phyloP scores from a whole-genome alignment of 805 yeast species.

The Yamadazyma sp. region DNA sequence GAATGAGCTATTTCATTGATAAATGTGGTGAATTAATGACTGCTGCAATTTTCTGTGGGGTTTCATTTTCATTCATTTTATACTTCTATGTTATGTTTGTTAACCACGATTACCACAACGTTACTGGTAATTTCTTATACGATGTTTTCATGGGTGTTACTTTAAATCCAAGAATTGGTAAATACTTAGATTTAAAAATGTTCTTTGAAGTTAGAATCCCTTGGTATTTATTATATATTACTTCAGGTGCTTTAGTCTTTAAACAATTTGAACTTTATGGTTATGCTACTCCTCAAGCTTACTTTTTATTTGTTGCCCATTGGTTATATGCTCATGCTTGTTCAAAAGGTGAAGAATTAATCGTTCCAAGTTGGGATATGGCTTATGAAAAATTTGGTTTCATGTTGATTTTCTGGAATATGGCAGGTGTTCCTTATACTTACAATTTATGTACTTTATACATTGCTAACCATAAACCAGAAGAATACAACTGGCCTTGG shows the following conservation, averaged over 20 bases:
- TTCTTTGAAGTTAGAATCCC: conserved; percentile 97
- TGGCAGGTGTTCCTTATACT: conserved; percentile 98
- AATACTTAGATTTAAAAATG: conserved; percentile 85
- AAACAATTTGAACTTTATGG: conserved; percentile 85
- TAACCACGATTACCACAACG: conserved; percentile 76
- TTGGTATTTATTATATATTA: conserved; percentile 86
- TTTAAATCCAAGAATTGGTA: conserved; percentile 91
- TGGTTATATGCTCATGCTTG: conserved; percentile 97
- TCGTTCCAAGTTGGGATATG: conserved; percentile 99
- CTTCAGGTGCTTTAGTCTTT: conserved; percentile 69
- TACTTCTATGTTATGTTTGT: conserved; percentile 65
- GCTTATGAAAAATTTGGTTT: conserved; percentile 99
- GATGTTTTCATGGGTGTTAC: conserved; percentile 98
- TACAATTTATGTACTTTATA: conserved; percentile 91
- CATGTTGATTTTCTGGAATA: conserved; percentile 98
- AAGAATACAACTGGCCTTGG: conserved; percentile 73
- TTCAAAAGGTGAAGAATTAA: conserved; percentile 95
- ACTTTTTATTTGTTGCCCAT: conserved; percentile 74
- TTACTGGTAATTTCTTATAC: conserved; percentile 88
- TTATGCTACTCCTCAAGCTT: conserved; percentile 69
- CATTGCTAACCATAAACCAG: conserved; percentile 79
- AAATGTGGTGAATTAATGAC: conserved; percentile 91
- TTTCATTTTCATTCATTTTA: conserved; percentile 60
- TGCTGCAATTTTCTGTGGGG: conserved; percentile 80
- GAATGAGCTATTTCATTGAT: conserved; percentile 71